Percentiles rank a stretch among this genome's conserved stretches.
Conservation (phyloP, 345 rosid genomes). For the Lenwebbia sp. region DNA sequence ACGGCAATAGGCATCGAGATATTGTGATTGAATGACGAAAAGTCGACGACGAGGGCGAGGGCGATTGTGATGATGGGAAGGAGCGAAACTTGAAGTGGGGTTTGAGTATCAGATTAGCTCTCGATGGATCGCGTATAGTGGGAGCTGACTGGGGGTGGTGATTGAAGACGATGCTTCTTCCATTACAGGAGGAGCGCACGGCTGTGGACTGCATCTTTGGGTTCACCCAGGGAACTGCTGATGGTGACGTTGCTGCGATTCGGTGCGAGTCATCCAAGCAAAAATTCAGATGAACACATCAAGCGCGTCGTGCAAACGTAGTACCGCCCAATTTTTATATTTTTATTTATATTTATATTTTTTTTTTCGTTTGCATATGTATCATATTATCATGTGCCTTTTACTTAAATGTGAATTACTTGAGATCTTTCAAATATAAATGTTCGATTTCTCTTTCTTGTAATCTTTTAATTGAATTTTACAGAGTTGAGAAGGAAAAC, state of each 20-base stretch:
- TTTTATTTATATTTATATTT: too few relatives aligned
- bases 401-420: too few relatives aligned
- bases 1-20: background rate
- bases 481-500: background rate
- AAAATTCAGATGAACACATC: background rate
- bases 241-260: background rate
- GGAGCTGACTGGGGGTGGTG: background rate
- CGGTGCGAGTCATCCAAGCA: background rate
- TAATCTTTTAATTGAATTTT: background rate
- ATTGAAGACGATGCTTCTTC: background rate
- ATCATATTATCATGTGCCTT: too few relatives aligned
- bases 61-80: background rate
- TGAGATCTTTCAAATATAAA: too few relatives aligned
- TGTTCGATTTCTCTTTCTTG: background rate
- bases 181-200: background rate
- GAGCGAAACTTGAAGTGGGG: background rate
- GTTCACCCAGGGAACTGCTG: background rate
- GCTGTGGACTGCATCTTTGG: background rate
- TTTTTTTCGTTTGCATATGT: too few relatives aligned
- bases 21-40: background rate
- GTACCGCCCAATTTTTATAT: background rate
- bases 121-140: background rate
- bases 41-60: background rate
- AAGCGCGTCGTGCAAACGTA: background rate
- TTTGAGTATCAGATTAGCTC: background rate